These are phyloP conservation scores for Leishmania amazonensis DNA, from an alignment of 208 protist species.

Conservation along the genomic window DNA sequence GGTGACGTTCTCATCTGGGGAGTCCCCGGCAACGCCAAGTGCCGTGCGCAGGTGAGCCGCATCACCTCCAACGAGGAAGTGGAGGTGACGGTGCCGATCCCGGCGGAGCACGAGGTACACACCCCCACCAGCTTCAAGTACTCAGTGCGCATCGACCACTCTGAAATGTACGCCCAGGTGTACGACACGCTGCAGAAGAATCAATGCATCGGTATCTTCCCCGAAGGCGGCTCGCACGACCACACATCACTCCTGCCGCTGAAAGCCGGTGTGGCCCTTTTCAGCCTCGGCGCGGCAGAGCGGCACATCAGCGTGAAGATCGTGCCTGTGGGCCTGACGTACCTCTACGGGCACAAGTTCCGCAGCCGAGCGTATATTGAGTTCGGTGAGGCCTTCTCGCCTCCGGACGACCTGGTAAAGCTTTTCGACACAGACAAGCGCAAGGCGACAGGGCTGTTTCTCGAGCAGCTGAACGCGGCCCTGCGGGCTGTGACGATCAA, in stretches of 20 bases:
- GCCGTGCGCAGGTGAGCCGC: constrained; percentile 63
- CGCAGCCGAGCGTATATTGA: constrained; percentile 88
- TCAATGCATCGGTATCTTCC: constrained; percentile 95
- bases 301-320: constrained; percentile 81
- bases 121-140: constrained; percentile 66
- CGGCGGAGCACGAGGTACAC: constrained; percentile 42
- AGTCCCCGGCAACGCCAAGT: constrained; percentile 39
- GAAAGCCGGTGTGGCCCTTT: constrained; percentile 94
- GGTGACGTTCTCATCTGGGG: constrained; percentile 83
- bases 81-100: constrained; percentile 76
- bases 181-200: constrained; percentile 86
- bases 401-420: constrained; percentile 64
- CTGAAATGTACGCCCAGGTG: constrained; percentile 88
- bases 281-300: constrained; percentile 90
- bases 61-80: constrained; percentile 76
- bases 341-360: constrained; percentile 94
- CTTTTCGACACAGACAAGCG: constrained; percentile 84
- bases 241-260: constrained; percentile 93
- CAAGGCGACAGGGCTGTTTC: constrained; percentile 77
- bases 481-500: constrained; percentile 89
- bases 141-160: constrained; percentile 91
- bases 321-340: constrained; percentile 92
- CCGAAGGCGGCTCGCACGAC: constrained; percentile 96
- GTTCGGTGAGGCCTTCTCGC: constrained; percentile 86
- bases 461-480: constrained; percentile 81